These are phyloP conservation scores for Thelephora terrestris DNA, from an alignment of 1,284 basidiomycete genomes.

Conservation along the genomic window DNA sequence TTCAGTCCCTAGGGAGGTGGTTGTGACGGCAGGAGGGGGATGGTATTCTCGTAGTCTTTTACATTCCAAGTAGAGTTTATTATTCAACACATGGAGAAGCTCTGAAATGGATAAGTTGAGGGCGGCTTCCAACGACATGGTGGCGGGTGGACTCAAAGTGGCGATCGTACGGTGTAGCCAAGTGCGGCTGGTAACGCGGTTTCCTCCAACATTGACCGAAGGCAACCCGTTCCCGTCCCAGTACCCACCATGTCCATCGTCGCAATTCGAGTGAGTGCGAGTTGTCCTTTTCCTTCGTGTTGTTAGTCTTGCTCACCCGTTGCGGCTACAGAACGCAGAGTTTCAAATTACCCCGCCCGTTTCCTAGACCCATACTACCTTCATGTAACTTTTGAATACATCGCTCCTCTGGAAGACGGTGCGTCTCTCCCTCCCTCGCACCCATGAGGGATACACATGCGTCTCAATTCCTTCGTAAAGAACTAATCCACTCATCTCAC, in stretches of 20 bases:
- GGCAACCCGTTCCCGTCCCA: too few relatives aligned
- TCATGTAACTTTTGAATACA: slow-evolving; percentile 96
- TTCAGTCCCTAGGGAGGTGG: too few relatives aligned
- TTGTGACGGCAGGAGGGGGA: too few relatives aligned
- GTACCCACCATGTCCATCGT: slow-evolving; percentile 47
- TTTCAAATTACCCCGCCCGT: slow-evolving; percentile 87
- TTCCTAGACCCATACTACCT: slow-evolving; percentile 91
- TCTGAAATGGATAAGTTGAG: too few relatives aligned
- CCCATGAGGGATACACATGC: background rate
- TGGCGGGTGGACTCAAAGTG: too few relatives aligned
- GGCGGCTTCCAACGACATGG: too few relatives aligned
- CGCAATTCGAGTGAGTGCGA: slow-evolving; percentile 45
- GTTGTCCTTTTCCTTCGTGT: background rate
- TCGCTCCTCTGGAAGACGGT: slow-evolving; percentile 88
- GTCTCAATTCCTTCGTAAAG: background rate
- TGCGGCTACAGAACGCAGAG: slow-evolving; percentile 54
- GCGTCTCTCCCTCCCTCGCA: slow-evolving; percentile 12
- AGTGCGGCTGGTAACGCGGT: too few relatives aligned
- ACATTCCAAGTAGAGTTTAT: too few relatives aligned
- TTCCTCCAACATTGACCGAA: too few relatives aligned
- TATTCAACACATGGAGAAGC: too few relatives aligned
- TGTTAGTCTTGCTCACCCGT: background rate
- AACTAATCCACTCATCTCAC: background rate
- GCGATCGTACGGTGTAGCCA: too few relatives aligned
- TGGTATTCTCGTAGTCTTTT: too few relatives aligned